Evolutionary conservation across 257 asterid species (phyloP).

Genomic region (Eustoma russellianum): DNA sequence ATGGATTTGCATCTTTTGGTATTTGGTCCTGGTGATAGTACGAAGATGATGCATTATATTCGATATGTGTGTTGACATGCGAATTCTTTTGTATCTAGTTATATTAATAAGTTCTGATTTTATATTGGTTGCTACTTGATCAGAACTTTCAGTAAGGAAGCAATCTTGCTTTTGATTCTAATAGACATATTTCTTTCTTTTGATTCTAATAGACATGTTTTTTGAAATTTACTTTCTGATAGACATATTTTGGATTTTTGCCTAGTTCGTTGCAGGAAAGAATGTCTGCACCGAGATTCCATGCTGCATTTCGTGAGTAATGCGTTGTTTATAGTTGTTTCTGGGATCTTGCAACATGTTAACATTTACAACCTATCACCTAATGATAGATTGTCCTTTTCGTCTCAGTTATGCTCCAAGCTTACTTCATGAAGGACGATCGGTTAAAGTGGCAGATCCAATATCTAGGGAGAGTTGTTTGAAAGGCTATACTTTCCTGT

Average conservation of each 20-base stretch:
- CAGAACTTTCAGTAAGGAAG: no score
- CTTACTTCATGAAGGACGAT: constrained; percentile 45
- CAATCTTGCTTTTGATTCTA: constrained; percentile 3
- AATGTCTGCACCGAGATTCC: constrained; percentile 74
- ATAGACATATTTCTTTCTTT: no score
- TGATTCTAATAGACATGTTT: neutral
- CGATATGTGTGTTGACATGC: no score
- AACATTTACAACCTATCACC: neutral
- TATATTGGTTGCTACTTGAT: no score
- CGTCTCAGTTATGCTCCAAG: constrained; percentile 66
- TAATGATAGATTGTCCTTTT: neutral
- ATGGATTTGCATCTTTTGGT: no score
- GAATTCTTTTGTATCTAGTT: no score
- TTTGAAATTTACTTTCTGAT: neutral
- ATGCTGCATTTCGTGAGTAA: constrained; percentile 52
- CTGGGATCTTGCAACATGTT: constrained; percentile 7
- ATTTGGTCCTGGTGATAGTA: no score
- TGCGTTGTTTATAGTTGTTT: constrained; percentile 6
- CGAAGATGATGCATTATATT: no score
- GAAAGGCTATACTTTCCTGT: constrained; percentile 57
- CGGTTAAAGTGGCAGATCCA: constrained; percentile 60
- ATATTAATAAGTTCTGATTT: no score
- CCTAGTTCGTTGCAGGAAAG: constrained; percentile 61
- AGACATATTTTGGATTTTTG: constrained; percentile 17
- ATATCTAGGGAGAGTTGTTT: constrained; percentile 69